Evolutionary conservation across 1,139 yeast genomes (phyloP), one percentile per base, ranked within the genome.

Genomic region (Candida glucosophila): DNA sequence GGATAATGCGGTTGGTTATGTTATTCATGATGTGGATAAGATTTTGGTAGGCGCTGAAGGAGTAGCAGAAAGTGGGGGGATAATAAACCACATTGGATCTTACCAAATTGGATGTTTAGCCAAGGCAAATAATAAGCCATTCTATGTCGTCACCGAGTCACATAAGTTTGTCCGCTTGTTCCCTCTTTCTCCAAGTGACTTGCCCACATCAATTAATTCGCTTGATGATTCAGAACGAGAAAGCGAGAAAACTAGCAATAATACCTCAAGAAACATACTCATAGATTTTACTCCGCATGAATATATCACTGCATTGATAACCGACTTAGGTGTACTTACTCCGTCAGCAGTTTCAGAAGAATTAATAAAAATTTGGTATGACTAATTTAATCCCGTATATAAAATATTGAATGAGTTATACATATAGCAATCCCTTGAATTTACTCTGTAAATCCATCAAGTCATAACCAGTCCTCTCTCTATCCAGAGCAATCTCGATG

Each of bases 261-360:
- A 60, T 25, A 52, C 50, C 13, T 51, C 52, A n/a, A 19, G 12
- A 11, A 19, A 19, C 12, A 67, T 60, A 26, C 48, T 58, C 33
- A 73, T 86, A 28, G 99, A 92, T 52, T 90, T 86, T 54, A 92
- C 99, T 1, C 95, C 96, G 8, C 96, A 90, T 49, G 93, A 88
- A 42, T 83, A 79, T 47, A 82, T 92, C 28, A 90, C 98, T 3
- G 98, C 97, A 4, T 67, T 92, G 41, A 85, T 92, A 34, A 90
- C 98, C 2, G 99, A 92, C 52, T 65, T 92, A 40, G 99, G 98
- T 11, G 96, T 90, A 1, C 66, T 92, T 43, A 90, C 98, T 6
- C 96, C 99, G 5, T 79, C 94, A 35, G 98, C 97, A 0, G 98
- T 92, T 20, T 80, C 95, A 17, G 98, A 92, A 53, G 99, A 92